phyloP scores from a whole-genome alignment of 176 grass and related monocot genomes.

The Thalia dealbata region DNA sequence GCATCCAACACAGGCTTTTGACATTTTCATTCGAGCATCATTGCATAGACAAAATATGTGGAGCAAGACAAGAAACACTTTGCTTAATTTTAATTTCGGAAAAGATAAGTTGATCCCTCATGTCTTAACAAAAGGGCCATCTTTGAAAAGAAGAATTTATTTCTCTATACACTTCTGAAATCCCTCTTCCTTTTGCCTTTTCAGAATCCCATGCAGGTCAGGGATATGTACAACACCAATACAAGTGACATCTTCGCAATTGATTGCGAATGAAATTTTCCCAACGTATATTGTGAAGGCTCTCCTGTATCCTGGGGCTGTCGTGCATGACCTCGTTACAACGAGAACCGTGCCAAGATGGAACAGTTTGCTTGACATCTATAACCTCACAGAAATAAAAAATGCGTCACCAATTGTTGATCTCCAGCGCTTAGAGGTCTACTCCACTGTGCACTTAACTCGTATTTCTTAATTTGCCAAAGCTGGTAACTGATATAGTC shows the following conservation, averaged over 20 bases:
- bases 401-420: conserved; percentile 68
- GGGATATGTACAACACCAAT: conserved; percentile 86
- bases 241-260: conserved; percentile 78
- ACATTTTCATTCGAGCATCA: background rate
- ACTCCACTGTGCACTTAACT: conserved; percentile 11
- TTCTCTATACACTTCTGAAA: conserved; percentile 17
- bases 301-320: conserved; percentile 70
- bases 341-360: conserved; percentile 53
- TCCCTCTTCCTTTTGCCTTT: conserved; percentile 21
- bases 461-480: background rate
- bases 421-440: conserved; percentile 76
- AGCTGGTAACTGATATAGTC: background rate
- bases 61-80: no score
- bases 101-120: background rate
- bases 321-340: conserved; percentile 37
- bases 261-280: conserved; percentile 86
- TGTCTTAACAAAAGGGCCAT: background rate
- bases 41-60: background rate
- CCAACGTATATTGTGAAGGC: conserved; percentile 64
- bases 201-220: conserved; percentile 87
- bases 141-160: background rate
- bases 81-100: background rate
- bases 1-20: background rate
- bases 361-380: conserved; percentile 57
- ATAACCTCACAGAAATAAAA: conserved; percentile 80